phyloP scores from a whole-genome alignment of 768 basidiomycete species.

The Russula dissimulans region DNA sequence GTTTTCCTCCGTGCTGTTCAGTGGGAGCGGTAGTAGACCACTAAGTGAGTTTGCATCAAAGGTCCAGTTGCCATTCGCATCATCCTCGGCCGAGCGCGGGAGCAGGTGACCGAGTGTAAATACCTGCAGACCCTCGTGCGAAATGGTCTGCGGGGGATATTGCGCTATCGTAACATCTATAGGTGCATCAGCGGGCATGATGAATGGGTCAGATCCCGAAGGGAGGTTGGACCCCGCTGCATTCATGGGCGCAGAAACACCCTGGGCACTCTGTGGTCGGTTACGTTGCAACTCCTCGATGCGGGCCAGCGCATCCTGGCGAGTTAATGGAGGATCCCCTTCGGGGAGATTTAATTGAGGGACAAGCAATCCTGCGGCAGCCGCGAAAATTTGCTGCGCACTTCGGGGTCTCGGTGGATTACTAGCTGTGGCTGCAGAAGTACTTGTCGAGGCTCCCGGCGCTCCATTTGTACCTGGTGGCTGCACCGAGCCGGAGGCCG shows the following conservation, averaged over 20 bases:
- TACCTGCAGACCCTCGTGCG: slow-evolving; percentile 65
- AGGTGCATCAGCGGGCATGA: background rate
- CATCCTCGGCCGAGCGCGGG: slow-evolving; percentile 43
- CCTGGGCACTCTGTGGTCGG: slow-evolving; percentile 14
- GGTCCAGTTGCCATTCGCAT: slow-evolving; percentile 52
- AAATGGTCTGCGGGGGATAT: slow-evolving; percentile 21
- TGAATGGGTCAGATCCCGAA: slow-evolving; percentile 13
- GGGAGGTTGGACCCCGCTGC: slow-evolving; percentile 13
- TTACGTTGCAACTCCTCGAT: slow-evolving; percentile 43
- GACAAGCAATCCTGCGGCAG: slow-evolving; percentile 25
- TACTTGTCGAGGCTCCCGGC: slow-evolving; percentile 11
- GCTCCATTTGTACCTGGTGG: slow-evolving; percentile 9
- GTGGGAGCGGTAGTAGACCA: slow-evolving; percentile 10
- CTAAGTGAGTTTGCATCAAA: slow-evolving; percentile 37
- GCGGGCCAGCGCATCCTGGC: slow-evolving; percentile 41
- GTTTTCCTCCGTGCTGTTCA: slow-evolving; percentile 1
- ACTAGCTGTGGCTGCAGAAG: background rate
- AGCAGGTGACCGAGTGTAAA: slow-evolving; percentile 74
- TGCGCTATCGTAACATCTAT: background rate
- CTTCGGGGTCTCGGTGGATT: slow-evolving; percentile 22
- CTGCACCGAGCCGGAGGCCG: slow-evolving; percentile 19
- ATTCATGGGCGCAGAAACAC: background rate
- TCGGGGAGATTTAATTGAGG: slow-evolving; percentile 20
- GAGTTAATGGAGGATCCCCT: slow-evolving; percentile 24
- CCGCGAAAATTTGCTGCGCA: slow-evolving; percentile 25